Evolutionary conservation across 2,329 filamentous ascomycete genomes (phyloP), one percentile per base, ranked within the genome.

Genomic region (Chrysoporthe deuterocubensis): DNA sequence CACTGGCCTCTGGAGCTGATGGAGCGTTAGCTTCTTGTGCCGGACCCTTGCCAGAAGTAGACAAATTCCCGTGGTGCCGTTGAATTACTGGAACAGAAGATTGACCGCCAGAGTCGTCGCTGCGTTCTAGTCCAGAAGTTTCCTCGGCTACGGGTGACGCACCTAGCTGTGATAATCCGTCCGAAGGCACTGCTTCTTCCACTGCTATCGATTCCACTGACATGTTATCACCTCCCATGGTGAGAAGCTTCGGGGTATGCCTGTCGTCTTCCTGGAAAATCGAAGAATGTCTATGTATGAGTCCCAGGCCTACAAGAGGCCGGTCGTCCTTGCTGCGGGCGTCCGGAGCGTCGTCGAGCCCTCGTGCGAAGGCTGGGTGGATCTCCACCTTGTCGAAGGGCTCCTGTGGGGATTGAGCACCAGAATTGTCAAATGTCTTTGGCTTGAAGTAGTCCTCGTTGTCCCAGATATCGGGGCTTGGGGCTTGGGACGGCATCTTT

Each of bases 211-310:
- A 68, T 60, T 73, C 70, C 57, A 64, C 56, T 13, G 71, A 68
- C 11, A 70, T 59, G 64, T 71, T 73, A 64, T 72, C 70, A 65
- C 71, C 72, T 21, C 67, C 62, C 18, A 73, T 54, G 0, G 74
- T 74, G 9, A 79, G 73, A 37, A 78, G 73, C 66, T 76, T 75
- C 0, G 77, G 76, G 1, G 75, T 73, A 8, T 77, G 75, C 37
- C 73, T 74, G n/a, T 76, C 74, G 4, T 67, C 67, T 18, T 75
- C 74, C 54, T 74, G 75, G 5, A 75, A 71, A 26, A 76, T 73
- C 4, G 73, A 74, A 11, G 73, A 71, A 64, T 75, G 69, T 16
- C 69, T 67, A 42, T 69, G 62, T 58, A 78, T 78, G 59, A 78
- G 68, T 8, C 73, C 75, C 9, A 75, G 72, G 11, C 73, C 72